Conservation (phyloP, 805 yeast genomes). For the Candida pseudoglaebosa region DNA sequence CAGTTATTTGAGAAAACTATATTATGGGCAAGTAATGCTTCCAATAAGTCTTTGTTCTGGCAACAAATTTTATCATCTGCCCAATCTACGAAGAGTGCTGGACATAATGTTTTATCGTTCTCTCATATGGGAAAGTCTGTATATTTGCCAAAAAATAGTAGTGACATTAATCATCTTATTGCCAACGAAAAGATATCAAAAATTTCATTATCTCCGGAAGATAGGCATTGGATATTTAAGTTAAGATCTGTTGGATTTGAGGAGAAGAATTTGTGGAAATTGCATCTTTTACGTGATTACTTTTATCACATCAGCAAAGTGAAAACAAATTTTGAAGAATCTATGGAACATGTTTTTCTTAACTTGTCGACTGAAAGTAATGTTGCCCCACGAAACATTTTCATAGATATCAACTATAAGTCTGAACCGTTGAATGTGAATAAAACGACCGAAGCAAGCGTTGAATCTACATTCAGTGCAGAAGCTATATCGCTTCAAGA, state of each 20-base stretch:
- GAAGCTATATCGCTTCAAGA: conserved; percentile 7
- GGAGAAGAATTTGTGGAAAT: conserved; percentile 78
- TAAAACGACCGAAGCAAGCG: conserved; percentile 18
- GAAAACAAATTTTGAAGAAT: conserved; percentile 2
- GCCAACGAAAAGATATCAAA: conserved; percentile 9
- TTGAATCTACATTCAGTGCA: conserved; percentile 8
- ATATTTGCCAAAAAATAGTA: conserved; percentile 20
- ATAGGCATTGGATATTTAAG: conserved; percentile 68
- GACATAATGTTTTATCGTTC: conserved; percentile 20
- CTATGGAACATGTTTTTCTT: conserved; percentile 5
- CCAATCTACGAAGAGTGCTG: conserved; percentile 11
- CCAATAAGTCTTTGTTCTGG: conserved; percentile 75
- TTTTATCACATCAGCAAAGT: conserved; percentile 52
- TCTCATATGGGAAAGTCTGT: conserved; percentile 35
- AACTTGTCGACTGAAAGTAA: neutral
- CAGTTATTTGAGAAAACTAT: conserved; percentile 60
- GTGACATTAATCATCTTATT: conserved; percentile 4
- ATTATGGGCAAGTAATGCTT: conserved; percentile 67
- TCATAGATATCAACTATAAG: conserved; percentile 35
- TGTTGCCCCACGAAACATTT: conserved; percentile 30
- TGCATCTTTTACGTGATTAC: conserved; percentile 66
- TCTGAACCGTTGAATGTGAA: conserved; percentile 23
- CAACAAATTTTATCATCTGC: conserved; percentile 33
- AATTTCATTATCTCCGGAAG: conserved; percentile 53
- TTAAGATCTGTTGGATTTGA: conserved; percentile 69